Percentiles rank a stretch among this genome's conserved stretches.
Conservation (phyloP, 768 basidiomycete species). For the Ephemerocybe angulata region DNA sequence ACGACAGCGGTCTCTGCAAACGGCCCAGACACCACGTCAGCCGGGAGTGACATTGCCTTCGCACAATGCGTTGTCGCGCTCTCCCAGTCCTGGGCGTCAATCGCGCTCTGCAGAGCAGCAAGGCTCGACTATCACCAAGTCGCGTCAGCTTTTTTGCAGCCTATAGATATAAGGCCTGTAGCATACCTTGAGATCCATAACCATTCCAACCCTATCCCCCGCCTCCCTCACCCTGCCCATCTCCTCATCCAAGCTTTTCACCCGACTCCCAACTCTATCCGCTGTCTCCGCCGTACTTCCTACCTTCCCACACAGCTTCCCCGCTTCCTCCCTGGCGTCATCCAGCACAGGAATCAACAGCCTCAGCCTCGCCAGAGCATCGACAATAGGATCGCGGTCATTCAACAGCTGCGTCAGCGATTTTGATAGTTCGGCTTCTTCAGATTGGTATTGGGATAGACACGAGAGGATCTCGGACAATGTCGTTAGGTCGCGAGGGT, state of each 20-base stretch:
- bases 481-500: constrained; percentile 51
- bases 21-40: constrained; percentile 70
- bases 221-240: constrained; percentile 88
- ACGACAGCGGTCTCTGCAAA: constrained; percentile 91
- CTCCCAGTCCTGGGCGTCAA: constrained; percentile 91
- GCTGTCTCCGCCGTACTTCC: constrained; percentile 74
- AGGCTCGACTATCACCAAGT: constrained; percentile 34
- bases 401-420: constrained; percentile 70
- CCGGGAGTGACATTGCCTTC: constrained; percentile 81
- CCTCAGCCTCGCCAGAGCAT: constrained; percentile 59
- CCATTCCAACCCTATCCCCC: constrained; percentile 86
- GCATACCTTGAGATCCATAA: constrained; percentile 89
- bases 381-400: constrained; percentile 59
- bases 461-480: constrained; percentile 71
- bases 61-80: constrained; percentile 88
- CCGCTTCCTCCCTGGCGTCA: constrained; percentile 56
- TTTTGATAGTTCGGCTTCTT: constrained; percentile 73
- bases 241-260: constrained; percentile 86
- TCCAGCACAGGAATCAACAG: constrained; percentile 61
- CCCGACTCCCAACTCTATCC: constrained; percentile 88
- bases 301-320: constrained; percentile 53
- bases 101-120: constrained; percentile 59
- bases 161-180: neutral
- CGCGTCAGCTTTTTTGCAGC: neutral
- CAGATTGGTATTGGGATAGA: constrained; percentile 69